Evolutionary conservation across 306 rosid genomes (phyloP).

Genomic region (Lithocarpus polystachyus): DNA sequence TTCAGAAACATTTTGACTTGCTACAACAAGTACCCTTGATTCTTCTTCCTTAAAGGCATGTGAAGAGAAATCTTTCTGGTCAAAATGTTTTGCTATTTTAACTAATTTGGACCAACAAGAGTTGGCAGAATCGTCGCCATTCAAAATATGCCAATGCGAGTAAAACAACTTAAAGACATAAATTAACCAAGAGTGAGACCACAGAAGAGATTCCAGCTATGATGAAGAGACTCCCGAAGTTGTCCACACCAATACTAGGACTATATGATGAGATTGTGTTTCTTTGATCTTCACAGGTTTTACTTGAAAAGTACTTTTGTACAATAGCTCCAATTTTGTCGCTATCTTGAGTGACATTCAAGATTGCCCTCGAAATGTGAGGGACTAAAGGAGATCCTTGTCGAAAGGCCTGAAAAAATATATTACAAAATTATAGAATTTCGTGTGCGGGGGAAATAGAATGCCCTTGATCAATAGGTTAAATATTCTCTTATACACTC

Average conservation of each 20-base stretch:
- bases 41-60: neutral
- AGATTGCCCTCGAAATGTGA: constrained; percentile 40
- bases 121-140: neutral
- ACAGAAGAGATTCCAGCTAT: constrained; percentile 21
- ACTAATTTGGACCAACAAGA: neutral
- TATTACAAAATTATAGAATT: neutral
- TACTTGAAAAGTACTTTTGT: constrained; percentile 11
- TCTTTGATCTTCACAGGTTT: constrained; percentile 8
- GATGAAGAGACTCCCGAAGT: constrained; percentile 47
- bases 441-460: no score
- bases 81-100: constrained; percentile 8
- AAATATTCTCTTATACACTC: no score
- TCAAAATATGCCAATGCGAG: neutral
- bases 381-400: constrained; percentile 32
- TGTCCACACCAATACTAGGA: constrained; percentile 23
- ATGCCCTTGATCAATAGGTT: no score
- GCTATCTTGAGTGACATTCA: constrained; percentile 33
- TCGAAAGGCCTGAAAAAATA: constrained; percentile 32
- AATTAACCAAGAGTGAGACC: neutral
- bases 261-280: neutral
- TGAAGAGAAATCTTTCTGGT: neutral
- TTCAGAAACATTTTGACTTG: no score
- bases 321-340: constrained; percentile 12
- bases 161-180: neutral
- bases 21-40: no score